A percentile compares a stretch with the other conserved stretches of the same genome.
Conservation (phyloP, 176 grass and related monocot species). For the barley (Hordeum vulgare) region DNA sequence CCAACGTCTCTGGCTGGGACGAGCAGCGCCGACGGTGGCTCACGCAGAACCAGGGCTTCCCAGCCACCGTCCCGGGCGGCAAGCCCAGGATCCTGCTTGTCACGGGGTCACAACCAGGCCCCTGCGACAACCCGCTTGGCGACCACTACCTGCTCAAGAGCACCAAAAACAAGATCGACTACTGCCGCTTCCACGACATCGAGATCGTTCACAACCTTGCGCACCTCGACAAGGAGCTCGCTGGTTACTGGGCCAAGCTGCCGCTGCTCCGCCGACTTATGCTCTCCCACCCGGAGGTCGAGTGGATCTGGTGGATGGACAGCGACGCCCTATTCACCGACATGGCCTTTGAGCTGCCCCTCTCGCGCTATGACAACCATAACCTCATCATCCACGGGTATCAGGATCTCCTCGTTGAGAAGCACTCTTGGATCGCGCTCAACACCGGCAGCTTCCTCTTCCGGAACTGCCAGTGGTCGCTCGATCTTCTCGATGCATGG, state of each 20-base stretch:
- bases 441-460: constrained; percentile 93
- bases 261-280: constrained; percentile 78
- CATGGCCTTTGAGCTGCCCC: constrained; percentile 90
- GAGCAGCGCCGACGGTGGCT: constrained; percentile 62
- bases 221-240: constrained; percentile 84
- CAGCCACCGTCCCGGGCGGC: constrained; percentile 28
- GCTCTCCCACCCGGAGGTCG: constrained; percentile 82
- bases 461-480: constrained; percentile 87
- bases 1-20: constrained; percentile 80
- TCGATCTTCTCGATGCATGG: constrained; percentile 76
- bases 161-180: constrained; percentile 96
- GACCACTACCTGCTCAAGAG: constrained; percentile 94
- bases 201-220: constrained; percentile 90
- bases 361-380: constrained; percentile 45
- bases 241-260: constrained; percentile 89
- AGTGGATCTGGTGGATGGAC: constrained; percentile 99
- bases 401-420: constrained; percentile 72
- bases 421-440: constrained; percentile 84
- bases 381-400: constrained; percentile 96
- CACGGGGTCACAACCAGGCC: constrained; percentile 75
- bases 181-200: constrained; percentile 81
- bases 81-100: constrained; percentile 77
- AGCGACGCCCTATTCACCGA: constrained; percentile 92
- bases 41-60: constrained; percentile 51
- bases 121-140: constrained; percentile 79